A percentile compares a stretch with the other conserved stretches of the same genome.
Evolutionary conservation across 768 basidiomycete species (phyloP).

Genomic region (Pseudohyphozyma bogoriensis): DNA sequence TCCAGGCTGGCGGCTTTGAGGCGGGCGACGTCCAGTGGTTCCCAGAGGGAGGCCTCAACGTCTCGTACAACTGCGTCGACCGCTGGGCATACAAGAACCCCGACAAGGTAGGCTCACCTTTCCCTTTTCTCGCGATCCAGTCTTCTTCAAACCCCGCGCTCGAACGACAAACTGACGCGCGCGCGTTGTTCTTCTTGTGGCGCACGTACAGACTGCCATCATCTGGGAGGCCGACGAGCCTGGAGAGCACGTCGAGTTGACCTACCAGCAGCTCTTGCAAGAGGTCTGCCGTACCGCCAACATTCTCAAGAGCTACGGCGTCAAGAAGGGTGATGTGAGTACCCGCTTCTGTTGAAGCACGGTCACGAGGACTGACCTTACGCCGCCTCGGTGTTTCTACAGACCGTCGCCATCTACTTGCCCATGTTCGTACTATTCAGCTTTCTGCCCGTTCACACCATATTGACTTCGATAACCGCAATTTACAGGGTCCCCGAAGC

Average conservation of each 20-base stretch:
- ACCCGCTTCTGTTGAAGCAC: slow-evolving; percentile 10
- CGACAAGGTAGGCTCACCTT: slow-evolving; percentile 41
- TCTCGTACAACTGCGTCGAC: slow-evolving; percentile 95
- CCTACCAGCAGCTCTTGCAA: slow-evolving; percentile 73
- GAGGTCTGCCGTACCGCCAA: slow-evolving; percentile 86
- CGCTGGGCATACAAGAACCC: slow-evolving; percentile 88
- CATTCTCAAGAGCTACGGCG: slow-evolving; percentile 74
- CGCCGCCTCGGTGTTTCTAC: background rate
- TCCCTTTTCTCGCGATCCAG: background rate
- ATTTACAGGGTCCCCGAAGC: slow-evolving; percentile 63
- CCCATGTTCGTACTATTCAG: slow-evolving; percentile 44
- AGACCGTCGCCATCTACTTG: slow-evolving; percentile 77
- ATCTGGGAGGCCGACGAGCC: slow-evolving; percentile 98
- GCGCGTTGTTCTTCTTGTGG: background rate
- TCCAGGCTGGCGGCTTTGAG: slow-evolving; percentile 69
- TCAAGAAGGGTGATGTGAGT: slow-evolving; percentile 78
- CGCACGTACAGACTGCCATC: slow-evolving; percentile 61
- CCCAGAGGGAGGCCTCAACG: slow-evolving; percentile 68
- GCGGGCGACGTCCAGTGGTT: slow-evolving; percentile 90
- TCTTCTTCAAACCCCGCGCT: too few relatives aligned
- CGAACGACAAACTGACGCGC: background rate
- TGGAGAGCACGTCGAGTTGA: slow-evolving; percentile 60
- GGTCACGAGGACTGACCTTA: background rate
- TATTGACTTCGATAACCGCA: background rate
- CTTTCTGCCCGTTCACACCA: background rate